Conservation (phyloP, 257 asterid genomes). For the Verbascum thapsus region DNA sequence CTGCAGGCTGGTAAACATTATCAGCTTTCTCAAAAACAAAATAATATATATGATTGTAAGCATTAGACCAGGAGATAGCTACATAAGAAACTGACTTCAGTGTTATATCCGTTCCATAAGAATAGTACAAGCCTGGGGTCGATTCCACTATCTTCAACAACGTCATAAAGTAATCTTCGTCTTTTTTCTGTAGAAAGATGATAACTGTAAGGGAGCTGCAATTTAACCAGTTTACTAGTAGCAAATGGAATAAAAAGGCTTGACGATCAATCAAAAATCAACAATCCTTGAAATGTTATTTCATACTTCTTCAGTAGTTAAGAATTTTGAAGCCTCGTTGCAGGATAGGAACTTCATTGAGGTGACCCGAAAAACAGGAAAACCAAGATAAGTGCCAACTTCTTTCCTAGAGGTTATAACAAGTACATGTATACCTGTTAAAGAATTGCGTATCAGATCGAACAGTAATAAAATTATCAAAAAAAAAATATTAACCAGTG, state of each 20-base stretch:
- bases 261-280: conserved; percentile 21
- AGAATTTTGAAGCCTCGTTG: conserved; percentile 64
- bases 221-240: conserved; percentile 21
- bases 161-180: conserved; percentile 78
- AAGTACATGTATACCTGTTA: conserved; percentile 62
- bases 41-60: conserved; percentile 6
- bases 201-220: conserved; percentile 24
- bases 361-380: conserved; percentile 70
- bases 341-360: conserved; percentile 85
- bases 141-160: conserved; percentile 87
- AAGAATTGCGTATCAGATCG: conserved; percentile 26
- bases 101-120: conserved; percentile 89
- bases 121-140: conserved; percentile 86
- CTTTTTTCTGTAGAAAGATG: conserved; percentile 65
- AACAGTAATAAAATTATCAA: conserved; percentile 9
- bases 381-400: conserved; percentile 82
- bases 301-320: conserved; percentile 72
- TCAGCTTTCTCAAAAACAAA: conserved; percentile 37
- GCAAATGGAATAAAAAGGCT: conserved; percentile 14
- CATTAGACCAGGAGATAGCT: conserved; percentile 24
- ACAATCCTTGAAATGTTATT: conserved; percentile 11
- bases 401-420: conserved; percentile 82
- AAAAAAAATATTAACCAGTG: too few species aligned
- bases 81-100: conserved; percentile 56
- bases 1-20: conserved; percentile 73